Evolutionary conservation across 805 yeast genomes (phyloP).

Genomic region (Metschnikowia anglica): DNA sequence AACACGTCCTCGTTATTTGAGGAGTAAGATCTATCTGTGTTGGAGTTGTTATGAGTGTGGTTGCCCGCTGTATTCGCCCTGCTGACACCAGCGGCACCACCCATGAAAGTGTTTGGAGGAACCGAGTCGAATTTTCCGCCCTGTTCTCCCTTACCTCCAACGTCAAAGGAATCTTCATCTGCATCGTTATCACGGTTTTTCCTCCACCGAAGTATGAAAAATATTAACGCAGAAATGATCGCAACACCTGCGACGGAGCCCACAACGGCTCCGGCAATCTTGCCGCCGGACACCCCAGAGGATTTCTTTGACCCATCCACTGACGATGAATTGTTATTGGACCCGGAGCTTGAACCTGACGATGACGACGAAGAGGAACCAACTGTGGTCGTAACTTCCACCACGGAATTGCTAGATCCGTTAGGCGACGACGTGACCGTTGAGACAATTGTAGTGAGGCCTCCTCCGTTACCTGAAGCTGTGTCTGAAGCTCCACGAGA

Average conservation of each 20-base stretch:
- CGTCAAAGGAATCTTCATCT: constrained; percentile 36
- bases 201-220: constrained; percentile 44
- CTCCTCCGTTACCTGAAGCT: constrained; percentile 6
- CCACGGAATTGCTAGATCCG: constrained; percentile 18
- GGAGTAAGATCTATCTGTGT: constrained; percentile 18
- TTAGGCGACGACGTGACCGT: constrained; percentile 19
- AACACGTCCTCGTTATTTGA: constrained; percentile 18
- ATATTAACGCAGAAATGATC: constrained; percentile 28
- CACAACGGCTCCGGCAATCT: constrained; percentile 44
- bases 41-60: constrained; percentile 20
- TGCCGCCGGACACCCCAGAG: constrained; percentile 34
- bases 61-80: constrained; percentile 19
- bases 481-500: no score
- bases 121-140: constrained; percentile 28
- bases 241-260: constrained; percentile 42
- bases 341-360: neutral
- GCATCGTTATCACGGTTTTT: constrained; percentile 34
- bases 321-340: constrained; percentile 7
- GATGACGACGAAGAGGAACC: constrained; percentile 11
- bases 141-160: constrained; percentile 13
- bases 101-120: constrained; percentile 26
- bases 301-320: constrained; percentile 13
- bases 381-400: constrained; percentile 26
- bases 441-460: constrained; percentile 23
- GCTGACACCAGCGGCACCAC: constrained; percentile 14